Evolutionary conservation across 2,329 filamentous ascomycete species (phyloP).

Genomic region (Apiospora kogelbergensis): DNA sequence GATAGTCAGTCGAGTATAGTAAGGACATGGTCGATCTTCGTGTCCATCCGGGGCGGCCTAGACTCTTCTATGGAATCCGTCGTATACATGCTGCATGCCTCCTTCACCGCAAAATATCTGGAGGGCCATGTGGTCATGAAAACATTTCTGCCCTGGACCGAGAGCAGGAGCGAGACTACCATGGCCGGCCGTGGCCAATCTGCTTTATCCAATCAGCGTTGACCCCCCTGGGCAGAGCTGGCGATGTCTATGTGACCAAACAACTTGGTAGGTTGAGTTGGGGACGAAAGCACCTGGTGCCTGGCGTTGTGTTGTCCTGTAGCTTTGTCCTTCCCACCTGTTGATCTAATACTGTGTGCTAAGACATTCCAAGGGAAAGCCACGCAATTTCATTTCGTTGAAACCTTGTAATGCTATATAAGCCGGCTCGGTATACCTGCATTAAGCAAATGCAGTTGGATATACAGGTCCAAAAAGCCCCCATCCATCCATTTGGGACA

Average conservation of each 20-base stretch:
- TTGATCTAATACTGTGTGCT: not conserved
- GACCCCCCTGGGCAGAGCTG: not conserved
- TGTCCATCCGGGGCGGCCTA: not conserved
- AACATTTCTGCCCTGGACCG: not conserved
- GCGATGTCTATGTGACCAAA: not conserved
- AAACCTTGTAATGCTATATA: not conserved
- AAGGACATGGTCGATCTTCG: not conserved
- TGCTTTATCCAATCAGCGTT: not conserved
- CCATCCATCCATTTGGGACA: not conserved
- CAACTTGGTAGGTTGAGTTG: not conserved
- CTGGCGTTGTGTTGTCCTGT: not conserved
- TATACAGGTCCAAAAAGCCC: too few species aligned
- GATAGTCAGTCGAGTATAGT: not conserved
- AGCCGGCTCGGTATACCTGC: not conserved
- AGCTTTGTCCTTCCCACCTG: not conserved
- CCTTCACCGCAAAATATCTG: not conserved
- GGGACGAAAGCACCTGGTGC: not conserved
- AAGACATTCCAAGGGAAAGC: not conserved
- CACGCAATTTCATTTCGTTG: not conserved
- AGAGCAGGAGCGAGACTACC: not conserved
- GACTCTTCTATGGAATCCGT: not conserved
- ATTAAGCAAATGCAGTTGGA: not conserved
- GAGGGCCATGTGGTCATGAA: not conserved
- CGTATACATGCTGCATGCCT: too few species aligned
- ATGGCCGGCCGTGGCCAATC: not conserved